Evolutionary conservation across 352 stramenopile species (phyloP).

Genomic region (Globisporangium perplexum): DNA sequence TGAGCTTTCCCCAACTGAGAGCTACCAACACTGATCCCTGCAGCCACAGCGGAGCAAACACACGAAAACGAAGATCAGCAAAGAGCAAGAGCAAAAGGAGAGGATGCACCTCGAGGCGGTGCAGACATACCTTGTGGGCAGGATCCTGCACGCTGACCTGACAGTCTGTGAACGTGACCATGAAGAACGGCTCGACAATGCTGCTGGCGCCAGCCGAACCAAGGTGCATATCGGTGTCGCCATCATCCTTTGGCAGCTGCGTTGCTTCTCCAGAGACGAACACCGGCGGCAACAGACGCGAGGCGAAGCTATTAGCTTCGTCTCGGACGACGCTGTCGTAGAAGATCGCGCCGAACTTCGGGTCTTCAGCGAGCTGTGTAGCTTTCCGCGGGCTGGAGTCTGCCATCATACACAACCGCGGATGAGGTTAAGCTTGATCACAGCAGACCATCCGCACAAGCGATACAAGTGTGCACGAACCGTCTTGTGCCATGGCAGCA

Average conservation of each 20-base stretch:
- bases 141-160: slow-evolving; percentile 74
- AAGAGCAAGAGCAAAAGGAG: not conserved
- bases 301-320: slow-evolving; percentile 13
- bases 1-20: slow-evolving; percentile 51
- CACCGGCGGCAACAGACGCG: not conserved
- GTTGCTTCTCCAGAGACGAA: not conserved
- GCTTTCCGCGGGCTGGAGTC: slow-evolving; percentile 49
- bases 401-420: not conserved
- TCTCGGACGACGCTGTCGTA: slow-evolving; percentile 24
- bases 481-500: not conserved
- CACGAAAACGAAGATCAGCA: not conserved
- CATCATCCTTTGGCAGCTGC: not conserved
- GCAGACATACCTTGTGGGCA: slow-evolving; percentile 35
- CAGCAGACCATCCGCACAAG: not conserved
- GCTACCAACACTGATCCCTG: slow-evolving; percentile 61
- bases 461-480: not conserved
- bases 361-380: slow-evolving; percentile 63
- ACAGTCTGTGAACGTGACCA: slow-evolving; percentile 74
- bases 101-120: no score
- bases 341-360: slow-evolving; percentile 63
- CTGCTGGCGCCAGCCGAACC: slow-evolving; percentile 4
- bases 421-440: not conserved
- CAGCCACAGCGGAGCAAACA: not conserved
- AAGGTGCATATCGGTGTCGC: not conserved
- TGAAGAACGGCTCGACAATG: slow-evolving; percentile 50